Evolutionary conservation across 768 basidiomycete genomes (phyloP).

Genomic region (Cantharellus anzutake): DNA sequence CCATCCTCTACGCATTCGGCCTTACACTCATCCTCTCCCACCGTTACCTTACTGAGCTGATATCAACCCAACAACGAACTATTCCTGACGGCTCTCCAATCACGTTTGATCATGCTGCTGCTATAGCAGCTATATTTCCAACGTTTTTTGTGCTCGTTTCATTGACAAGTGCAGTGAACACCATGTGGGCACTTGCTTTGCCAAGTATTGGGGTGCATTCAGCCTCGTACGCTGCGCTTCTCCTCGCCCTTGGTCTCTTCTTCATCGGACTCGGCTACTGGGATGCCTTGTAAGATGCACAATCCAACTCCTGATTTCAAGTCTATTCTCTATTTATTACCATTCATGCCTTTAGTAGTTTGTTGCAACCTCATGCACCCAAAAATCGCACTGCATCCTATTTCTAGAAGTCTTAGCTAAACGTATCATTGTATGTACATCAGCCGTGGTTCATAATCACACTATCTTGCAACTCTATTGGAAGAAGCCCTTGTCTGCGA

Average conservation of each 20-base stretch:
- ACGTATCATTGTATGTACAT: background rate
- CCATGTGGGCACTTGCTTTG: constrained; percentile 52
- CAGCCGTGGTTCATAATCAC: background rate
- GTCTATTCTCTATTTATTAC: too few species aligned
- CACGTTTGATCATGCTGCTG: background rate
- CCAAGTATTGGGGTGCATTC: constrained; percentile 59
- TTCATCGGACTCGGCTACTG: constrained; percentile 58
- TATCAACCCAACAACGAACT: background rate
- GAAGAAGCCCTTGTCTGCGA: background rate
- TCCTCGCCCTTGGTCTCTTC: constrained; percentile 48
- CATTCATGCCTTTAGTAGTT: too few species aligned
- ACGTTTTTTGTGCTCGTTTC: constrained; percentile 26
- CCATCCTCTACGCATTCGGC: constrained; percentile 50
- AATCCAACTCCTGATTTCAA: background rate
- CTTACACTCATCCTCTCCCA: constrained; percentile 30
- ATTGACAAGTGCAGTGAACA: constrained; percentile 34
- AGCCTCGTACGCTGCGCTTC: constrained; percentile 47
- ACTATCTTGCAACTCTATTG: background rate
- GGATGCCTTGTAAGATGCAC: constrained; percentile 30
- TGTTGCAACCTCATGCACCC: background rate
- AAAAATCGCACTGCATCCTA: background rate
- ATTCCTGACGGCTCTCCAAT: background rate
- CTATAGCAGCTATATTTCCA: constrained; percentile 12
- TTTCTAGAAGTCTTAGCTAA: background rate
- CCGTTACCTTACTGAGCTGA: constrained; percentile 8